These are phyloP conservation scores for Tolypocladium tundrense DNA, from an alignment of 2,329 filamentous ascomycete genomes.

Conservation along the genomic window DNA sequence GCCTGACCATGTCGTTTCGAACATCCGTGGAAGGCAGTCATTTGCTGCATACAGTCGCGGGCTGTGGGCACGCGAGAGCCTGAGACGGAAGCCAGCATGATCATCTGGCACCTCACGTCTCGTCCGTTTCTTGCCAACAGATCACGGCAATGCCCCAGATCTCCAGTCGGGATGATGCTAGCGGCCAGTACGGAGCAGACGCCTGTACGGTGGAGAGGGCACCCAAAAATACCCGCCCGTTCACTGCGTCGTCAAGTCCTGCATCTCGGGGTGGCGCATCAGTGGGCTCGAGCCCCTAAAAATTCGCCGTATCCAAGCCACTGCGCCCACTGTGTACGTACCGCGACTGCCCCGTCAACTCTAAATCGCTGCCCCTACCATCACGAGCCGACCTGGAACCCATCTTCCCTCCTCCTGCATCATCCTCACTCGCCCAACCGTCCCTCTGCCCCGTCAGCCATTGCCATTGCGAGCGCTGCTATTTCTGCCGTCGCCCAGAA, in stretches of 20 bases:
- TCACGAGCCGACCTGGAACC: background rate
- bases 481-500: background rate
- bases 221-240: background rate
- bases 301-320: background rate
- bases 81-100: background rate
- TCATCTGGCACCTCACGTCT: background rate
- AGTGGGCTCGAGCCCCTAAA: background rate
- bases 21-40: background rate
- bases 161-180: background rate
- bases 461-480: background rate
- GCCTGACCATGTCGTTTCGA: background rate
- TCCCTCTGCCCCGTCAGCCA: background rate
- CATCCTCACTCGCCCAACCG: background rate
- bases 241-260: background rate
- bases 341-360: background rate
- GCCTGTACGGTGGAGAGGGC: background rate
- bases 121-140: background rate
- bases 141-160: background rate
- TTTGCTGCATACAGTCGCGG: background rate
- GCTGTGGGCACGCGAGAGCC: background rate
- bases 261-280: background rate
- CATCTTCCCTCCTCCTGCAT: background rate
- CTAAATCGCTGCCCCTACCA: background rate
- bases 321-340: background rate
- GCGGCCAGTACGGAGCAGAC: background rate